These are phyloP conservation scores for Talaromyces marneffei DNA, from an alignment of 2,329 filamentous ascomycete species.

Conservation along the genomic window DNA sequence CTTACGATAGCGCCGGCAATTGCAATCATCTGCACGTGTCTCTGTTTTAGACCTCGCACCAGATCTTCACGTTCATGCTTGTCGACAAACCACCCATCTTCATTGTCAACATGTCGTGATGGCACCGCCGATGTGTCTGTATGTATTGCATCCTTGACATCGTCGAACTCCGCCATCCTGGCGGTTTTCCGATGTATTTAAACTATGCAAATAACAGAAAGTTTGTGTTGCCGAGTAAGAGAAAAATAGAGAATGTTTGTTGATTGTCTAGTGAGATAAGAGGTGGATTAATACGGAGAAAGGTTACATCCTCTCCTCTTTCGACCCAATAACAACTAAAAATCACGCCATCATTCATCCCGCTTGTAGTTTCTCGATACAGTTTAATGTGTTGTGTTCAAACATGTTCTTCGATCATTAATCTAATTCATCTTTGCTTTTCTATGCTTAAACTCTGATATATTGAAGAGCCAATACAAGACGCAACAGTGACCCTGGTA, in stretches of 20 bases:
- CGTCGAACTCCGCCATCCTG: background rate
- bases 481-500: background rate
- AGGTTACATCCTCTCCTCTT: background rate
- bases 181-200: background rate
- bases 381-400: background rate
- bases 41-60: conserved; percentile 39
- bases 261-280: background rate
- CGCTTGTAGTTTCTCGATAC: background rate
- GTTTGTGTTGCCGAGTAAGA: background rate
- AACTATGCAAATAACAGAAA: background rate
- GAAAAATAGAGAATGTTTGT: background rate
- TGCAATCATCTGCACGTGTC: conserved; percentile 42
- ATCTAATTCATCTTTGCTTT: background rate
- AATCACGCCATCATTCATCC: background rate
- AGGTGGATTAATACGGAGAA: background rate
- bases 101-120: background rate
- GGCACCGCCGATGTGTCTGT: background rate
- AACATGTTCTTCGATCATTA: background rate
- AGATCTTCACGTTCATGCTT: conserved; percentile 46
- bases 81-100: conserved; percentile 21
- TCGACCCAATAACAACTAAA: background rate
- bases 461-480: background rate
- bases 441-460: background rate
- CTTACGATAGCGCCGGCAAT: conserved; percentile 41
- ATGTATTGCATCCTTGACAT: background rate